These are phyloP conservation scores for Aspergillus pseudoterreus DNA, from an alignment of 2,329 filamentous ascomycete genomes.

Conservation along the genomic window DNA sequence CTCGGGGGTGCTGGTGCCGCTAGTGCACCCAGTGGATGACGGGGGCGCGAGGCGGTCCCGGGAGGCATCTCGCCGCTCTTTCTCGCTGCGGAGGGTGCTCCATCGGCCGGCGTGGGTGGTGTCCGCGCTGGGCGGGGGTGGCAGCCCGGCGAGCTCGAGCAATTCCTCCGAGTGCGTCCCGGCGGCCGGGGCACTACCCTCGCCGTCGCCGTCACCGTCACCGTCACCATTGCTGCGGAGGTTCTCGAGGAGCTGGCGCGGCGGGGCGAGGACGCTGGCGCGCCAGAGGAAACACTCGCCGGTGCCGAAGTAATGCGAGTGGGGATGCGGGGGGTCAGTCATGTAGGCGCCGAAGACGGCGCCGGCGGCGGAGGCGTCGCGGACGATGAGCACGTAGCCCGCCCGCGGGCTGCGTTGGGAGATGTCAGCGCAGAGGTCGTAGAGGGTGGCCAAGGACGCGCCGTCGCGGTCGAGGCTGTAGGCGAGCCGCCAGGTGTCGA, in stretches of 20 bases:
- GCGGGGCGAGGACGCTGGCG: constrained; percentile 59
- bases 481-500: constrained; percentile 78
- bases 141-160: constrained; percentile 54
- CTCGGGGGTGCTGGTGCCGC: constrained; percentile 59
- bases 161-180: constrained; percentile 34
- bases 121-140: constrained; percentile 66
- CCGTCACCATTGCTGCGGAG: constrained; percentile 6
- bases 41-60: constrained; percentile 14
- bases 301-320: constrained; percentile 85
- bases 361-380: constrained; percentile 55
- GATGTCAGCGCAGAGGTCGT: constrained; percentile 70
- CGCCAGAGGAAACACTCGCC: constrained; percentile 95
- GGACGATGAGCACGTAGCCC: constrained; percentile 85
- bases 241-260: constrained; percentile 10
- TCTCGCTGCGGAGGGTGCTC: constrained; percentile 52
- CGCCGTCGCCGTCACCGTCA: too few relatives aligned
- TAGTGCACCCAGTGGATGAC: constrained; percentile 20
- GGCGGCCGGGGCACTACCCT: too few relatives aligned
- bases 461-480: constrained; percentile 94
- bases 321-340: constrained; percentile 78
- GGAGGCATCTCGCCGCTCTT: constrained; percentile 17
- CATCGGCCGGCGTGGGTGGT: constrained; percentile 58
- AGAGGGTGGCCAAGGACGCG: constrained; percentile 80
- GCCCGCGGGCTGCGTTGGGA: constrained; percentile 63
- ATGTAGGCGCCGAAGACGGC: constrained; percentile 86